Percentiles rank a stretch among this genome's conserved stretches.
phyloP scores from a whole-genome alignment of 2,329 filamentous ascomycete species.

The Calycina herbarum region DNA sequence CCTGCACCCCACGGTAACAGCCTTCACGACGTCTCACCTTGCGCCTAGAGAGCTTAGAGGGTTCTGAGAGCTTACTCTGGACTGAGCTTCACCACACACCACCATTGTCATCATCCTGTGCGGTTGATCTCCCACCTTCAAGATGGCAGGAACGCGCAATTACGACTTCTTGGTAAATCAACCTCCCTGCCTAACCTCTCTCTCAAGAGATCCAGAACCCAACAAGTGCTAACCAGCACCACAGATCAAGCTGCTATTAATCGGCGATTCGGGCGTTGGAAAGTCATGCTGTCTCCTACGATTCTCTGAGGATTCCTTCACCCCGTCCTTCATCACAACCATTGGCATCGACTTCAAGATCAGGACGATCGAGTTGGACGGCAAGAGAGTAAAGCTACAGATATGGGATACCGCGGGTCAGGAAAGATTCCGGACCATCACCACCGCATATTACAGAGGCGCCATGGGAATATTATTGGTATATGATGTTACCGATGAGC shows the following conservation, averaged over 20 bases:
- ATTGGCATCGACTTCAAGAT: slow-evolving; percentile 99
- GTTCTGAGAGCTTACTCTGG: slow-evolving; percentile 8
- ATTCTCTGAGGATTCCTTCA: slow-evolving; percentile 99
- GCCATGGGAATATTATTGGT: slow-evolving; percentile 98
- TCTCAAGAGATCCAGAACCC: not conserved
- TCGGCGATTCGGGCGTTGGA: slow-evolving; percentile 99
- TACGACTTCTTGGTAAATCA: slow-evolving; percentile 93
- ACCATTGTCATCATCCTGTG: slow-evolving; percentile 14
- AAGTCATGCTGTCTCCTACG: slow-evolving; percentile 98
- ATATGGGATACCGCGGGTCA: slow-evolving; percentile 99
- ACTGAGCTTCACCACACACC: slow-evolving; percentile 1
- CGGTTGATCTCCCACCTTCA: slow-evolving; percentile 23
- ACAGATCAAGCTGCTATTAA: slow-evolving; percentile 92
- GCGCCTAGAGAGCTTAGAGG: slow-evolving; percentile 7
- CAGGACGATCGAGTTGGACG: slow-evolving; percentile 96
- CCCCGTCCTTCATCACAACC: slow-evolving; percentile 99
- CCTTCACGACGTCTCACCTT: slow-evolving; percentile 14
- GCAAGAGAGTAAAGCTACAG: slow-evolving; percentile 97
- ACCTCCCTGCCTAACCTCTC: slow-evolving; percentile 11
- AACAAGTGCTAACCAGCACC: slow-evolving; percentile 20
- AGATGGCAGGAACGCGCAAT: slow-evolving; percentile 96
- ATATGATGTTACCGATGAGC: slow-evolving; percentile 99
- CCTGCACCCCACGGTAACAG: slow-evolving; percentile 16
- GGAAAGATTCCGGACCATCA: slow-evolving; percentile 98
- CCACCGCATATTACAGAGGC: slow-evolving; percentile 96